phyloP scores from a whole-genome alignment of 345 rosid species.

The Durio zibethinus region DNA sequence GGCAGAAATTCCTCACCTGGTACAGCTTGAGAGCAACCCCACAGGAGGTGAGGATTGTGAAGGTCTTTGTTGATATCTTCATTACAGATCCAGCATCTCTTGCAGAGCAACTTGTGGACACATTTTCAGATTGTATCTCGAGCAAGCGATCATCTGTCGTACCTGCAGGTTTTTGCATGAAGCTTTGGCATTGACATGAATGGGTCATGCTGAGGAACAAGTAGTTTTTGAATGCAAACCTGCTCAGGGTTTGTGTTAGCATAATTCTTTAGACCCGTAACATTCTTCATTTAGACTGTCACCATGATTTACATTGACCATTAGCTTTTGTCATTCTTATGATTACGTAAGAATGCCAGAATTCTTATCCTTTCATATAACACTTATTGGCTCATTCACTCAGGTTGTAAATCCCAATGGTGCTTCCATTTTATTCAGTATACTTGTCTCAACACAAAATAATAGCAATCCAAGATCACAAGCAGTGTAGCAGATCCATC shows the following conservation, averaged over 20 bases:
- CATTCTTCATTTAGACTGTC: constrained; percentile 29
- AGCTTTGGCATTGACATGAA: constrained; percentile 72
- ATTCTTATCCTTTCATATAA: constrained; percentile 13
- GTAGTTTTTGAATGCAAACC: constrained; percentile 17
- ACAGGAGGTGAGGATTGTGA: constrained; percentile 75
- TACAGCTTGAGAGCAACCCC: constrained; percentile 80
- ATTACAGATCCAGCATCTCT: constrained; percentile 73
- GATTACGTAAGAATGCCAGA: constrained; percentile 32
- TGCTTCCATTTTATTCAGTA: background rate
- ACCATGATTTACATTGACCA: constrained; percentile 23
- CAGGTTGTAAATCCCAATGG: background rate
- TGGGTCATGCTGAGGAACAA: constrained; percentile 1
- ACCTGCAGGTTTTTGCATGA: constrained; percentile 79
- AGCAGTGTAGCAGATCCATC: background rate
- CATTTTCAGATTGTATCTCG: constrained; percentile 71
- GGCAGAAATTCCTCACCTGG: constrained; percentile 97
- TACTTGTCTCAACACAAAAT: background rate
- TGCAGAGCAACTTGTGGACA: constrained; percentile 85
- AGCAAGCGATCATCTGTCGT: constrained; percentile 54
- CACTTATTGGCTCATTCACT: constrained; percentile 17
- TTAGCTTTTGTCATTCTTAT: constrained; percentile 32
- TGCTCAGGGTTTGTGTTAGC: constrained; percentile 25
- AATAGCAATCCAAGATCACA: background rate
- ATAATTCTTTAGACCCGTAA: constrained; percentile 37
- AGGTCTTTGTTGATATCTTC: constrained; percentile 70